Base-by-base conservation (phyloP, 192 early-diverging fungal species). In the Phlyctochytrium arcticum region DNA sequence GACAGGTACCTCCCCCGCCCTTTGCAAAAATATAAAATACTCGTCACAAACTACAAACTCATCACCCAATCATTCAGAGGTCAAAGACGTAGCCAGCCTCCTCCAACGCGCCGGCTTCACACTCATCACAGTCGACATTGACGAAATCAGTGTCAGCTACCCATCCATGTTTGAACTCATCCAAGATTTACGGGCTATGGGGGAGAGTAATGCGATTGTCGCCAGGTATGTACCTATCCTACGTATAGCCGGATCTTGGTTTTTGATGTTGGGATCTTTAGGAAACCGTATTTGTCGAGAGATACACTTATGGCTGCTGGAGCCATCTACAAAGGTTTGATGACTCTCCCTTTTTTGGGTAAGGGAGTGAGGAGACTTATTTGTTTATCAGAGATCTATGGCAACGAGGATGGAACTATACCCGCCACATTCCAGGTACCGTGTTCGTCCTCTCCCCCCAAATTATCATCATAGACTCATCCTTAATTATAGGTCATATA, bases 121-220 rank as follows among this genome's bases (percentile, higher is more conserved):
- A 8, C 77, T 98, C 54, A 93, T 93, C 2, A 98, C 95, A 1
- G 87, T 98, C 1, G 95, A 98, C 65, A 79, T 93, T 21, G 95
- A 98, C 68, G 92, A 91, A 53, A 87, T 98, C 55, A 80, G 82
- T 15, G 90, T 98, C 21, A 88, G 87, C 63, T 98, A 94, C 70
- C 95, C 95, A 44, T 87, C 88, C 9, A 91, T 91, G 71, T 88
- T 94, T 75, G 93, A 96, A 64, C 70, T 98, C 32, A 88, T 98
- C 67, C 75, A 85, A 46, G 95, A 98, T 73, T 76, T 98, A 32
- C 77, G 83, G 34, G 81, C 88, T 12, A 98, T 98, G 95, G 95
- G 95, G 6, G 95, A 98, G 74, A 88, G 82, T 29, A 98, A 96
- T 68, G 92, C 95, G 1, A 83, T 96, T 6, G 68, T 89, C 27